Base-by-base conservation (phyloP, 768 basidiomycete species). In the Crucibulum laeve region DNA sequence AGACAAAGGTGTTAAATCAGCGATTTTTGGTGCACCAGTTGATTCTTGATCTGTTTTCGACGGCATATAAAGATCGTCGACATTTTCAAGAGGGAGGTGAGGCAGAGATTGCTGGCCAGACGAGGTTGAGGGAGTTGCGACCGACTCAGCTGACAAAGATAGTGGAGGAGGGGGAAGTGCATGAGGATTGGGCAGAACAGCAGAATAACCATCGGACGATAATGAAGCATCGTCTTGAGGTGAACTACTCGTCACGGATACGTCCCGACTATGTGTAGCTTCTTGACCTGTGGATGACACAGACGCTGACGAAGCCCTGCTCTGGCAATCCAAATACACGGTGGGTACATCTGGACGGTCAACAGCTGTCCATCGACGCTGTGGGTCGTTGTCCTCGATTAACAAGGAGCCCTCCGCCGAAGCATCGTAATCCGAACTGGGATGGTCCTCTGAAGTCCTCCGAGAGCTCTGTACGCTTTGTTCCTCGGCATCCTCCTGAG, bases 61-160 rank as follows among this genome's bases (percentile, higher is more conserved):
- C 35, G 33, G 41, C 24, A 45, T 38, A 46, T 64, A 64, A 46
- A 38, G 25, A 25, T 32, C 24, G 17, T 47, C 42, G 17, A 19
- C 13, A 18, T 63, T 60, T 38, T 56, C 48, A 11, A 69, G 54
- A 3, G 62, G 61, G 22, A 77, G 56, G 49, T 73, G 52, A 14
- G 60, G 46, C 15, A 68, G 55, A 6, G 71, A 74, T 4, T 67
- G 64, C 45, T 71, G 75, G 23, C 63, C 74, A 11, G 82, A 81
- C 5, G 77, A 74, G 4, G 70, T 67, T 2, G 76, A 70, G 2
- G 74, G 76, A 10, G 80, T 75, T 7, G 70, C 71, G 38, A 84
- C 55, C 1, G 84, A 85, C 47, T 84, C 83, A 0, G 74, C 70
- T 4, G 79, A 81, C 4, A 77, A 76, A 4, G 79, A 74, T 5